A percentile compares a stretch with the other conserved stretches of the same genome.
These are phyloP conservation scores for Erodium moschatum DNA, from an alignment of 441 rosid genomes.

Conservation along the genomic window DNA sequence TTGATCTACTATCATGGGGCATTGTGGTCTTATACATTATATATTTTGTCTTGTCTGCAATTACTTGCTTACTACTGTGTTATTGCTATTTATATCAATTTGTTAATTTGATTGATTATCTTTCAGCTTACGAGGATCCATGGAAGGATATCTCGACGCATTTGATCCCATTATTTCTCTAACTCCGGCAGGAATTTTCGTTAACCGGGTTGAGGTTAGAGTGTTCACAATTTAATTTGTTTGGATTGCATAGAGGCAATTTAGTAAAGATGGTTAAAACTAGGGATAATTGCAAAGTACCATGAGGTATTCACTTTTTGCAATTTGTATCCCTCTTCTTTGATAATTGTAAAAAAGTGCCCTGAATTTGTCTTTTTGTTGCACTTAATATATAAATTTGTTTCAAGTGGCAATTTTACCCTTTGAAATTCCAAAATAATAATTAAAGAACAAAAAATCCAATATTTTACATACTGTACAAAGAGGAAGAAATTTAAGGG, in stretches of 20 bases:
- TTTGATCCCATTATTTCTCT: slow-evolving; percentile 59
- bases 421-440: too few relatives aligned
- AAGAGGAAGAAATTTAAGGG: too few relatives aligned
- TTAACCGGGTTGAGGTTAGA: slow-evolving; percentile 72
- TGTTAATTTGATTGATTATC: slow-evolving; percentile 17
- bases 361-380: too few relatives aligned
- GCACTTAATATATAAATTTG: too few relatives aligned
- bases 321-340: too few relatives aligned
- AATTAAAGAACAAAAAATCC: too few relatives aligned
- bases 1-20: not conserved
- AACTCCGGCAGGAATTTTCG: slow-evolving; percentile 80
- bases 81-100: not conserved
- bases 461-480: too few relatives aligned
- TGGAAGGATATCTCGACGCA: slow-evolving; percentile 95
- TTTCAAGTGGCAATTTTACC: too few relatives aligned
- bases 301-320: too few relatives aligned
- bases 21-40: not conserved
- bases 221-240: slow-evolving; percentile 17
- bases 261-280: not conserved
- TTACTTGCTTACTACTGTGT: not conserved
- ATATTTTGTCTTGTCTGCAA: not conserved
- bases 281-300: not conserved
- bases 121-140: slow-evolving; percentile 76
- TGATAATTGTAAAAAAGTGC: too few relatives aligned
- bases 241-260: not conserved